Percentiles rank a stretch among this genome's conserved stretches.
Conservation (phyloP, 352 stramenopile species). For the Elongisporangium prolatum region DNA sequence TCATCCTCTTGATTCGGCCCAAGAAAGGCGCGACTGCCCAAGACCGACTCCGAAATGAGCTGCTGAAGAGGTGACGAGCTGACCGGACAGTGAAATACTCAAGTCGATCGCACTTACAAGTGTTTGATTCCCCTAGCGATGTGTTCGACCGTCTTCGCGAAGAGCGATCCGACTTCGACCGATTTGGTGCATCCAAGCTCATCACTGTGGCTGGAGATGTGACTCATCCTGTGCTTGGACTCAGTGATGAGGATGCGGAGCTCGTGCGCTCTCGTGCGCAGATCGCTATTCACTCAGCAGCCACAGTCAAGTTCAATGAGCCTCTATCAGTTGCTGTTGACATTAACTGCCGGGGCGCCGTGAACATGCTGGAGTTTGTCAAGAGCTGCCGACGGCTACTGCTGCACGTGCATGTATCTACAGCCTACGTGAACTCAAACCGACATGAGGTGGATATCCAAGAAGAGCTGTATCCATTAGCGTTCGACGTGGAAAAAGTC, state of each 20-base stretch:
- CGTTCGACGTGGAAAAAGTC: slow-evolving; percentile 75
- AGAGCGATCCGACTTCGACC: slow-evolving; percentile 37
- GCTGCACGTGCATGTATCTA: slow-evolving; percentile 80
- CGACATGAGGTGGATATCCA: slow-evolving; percentile 41
- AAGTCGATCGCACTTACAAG: too few relatives aligned
- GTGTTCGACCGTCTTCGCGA: slow-evolving; percentile 67
- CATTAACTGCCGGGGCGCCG: slow-evolving; percentile 75
- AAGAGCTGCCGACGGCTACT: slow-evolving; percentile 39
- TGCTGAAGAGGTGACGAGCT: slow-evolving; percentile 40
- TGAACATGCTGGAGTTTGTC: slow-evolving; percentile 62
- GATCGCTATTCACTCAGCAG: slow-evolving; percentile 79
- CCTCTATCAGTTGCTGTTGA: slow-evolving; percentile 79
- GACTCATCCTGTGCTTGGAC: slow-evolving; percentile 51
- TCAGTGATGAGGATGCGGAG: slow-evolving; percentile 35
- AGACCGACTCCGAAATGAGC: slow-evolving; percentile 59
- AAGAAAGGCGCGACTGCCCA: slow-evolving; percentile 56
- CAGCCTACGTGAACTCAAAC: slow-evolving; percentile 85
- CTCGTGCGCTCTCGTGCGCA: slow-evolving; percentile 42
- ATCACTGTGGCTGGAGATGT: slow-evolving; percentile 63
- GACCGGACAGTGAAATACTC: too few relatives aligned
- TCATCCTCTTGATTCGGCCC: slow-evolving; percentile 74
- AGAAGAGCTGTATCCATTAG: slow-evolving; percentile 76
- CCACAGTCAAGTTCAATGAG: slow-evolving; percentile 84
- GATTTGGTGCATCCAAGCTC: slow-evolving; percentile 56
- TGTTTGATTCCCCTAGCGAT: slow-evolving; percentile 22